Percentiles rank a stretch among this genome's conserved stretches.
Conservation (phyloP, 208 protist genomes). For the Perkinsela sp. region DNA sequence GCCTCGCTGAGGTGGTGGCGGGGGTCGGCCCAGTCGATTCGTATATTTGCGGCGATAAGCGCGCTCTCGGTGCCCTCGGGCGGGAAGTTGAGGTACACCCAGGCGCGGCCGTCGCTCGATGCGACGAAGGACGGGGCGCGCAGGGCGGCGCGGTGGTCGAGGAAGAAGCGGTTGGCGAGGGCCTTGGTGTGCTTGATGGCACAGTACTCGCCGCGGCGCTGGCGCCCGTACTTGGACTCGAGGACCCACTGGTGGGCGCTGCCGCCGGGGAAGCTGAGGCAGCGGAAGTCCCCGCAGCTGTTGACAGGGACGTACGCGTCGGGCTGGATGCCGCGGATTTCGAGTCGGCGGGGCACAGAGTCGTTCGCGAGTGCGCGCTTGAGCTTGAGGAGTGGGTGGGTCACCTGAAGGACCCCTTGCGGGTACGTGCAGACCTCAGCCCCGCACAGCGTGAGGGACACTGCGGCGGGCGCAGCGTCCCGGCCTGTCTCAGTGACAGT, state of each 20-base stretch:
- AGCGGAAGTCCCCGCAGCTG: background rate
- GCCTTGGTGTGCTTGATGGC: background rate
- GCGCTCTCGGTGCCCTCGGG: background rate
- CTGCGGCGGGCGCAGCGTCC: background rate
- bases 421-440: background rate
- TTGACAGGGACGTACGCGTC: background rate
- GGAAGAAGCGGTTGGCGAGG: background rate
- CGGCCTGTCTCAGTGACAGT: background rate
- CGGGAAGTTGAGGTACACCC: background rate
- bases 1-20: background rate
- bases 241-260: background rate
- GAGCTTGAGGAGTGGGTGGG: background rate
- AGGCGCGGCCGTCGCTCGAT: background rate
- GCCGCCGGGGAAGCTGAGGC: background rate
- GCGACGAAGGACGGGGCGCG: background rate
- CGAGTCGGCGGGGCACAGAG: background rate
- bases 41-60: background rate
- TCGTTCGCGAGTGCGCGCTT: background rate
- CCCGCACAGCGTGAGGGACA: background rate
- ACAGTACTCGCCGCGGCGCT: background rate
- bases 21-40: background rate
- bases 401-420: background rate
- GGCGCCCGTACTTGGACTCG: background rate
- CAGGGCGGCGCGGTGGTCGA: background rate
- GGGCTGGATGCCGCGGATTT: background rate